Percentiles rank a stretch among this genome's conserved stretches.
Conservation (phyloP, 2,329 filamentous ascomycete genomes). For the Xylariaceae sp. region DNA sequence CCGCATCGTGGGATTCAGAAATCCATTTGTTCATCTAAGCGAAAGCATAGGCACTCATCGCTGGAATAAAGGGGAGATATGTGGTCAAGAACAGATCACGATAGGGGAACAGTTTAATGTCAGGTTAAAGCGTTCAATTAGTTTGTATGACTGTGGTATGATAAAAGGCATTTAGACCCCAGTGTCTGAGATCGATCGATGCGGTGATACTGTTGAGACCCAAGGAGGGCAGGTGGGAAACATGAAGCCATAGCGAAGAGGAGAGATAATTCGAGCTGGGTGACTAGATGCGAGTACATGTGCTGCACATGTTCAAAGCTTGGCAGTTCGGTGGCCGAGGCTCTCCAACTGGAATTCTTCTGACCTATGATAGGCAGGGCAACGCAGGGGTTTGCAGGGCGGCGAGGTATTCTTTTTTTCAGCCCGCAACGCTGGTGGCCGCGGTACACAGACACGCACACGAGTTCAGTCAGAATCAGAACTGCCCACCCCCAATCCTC, state of each 20-base stretch:
- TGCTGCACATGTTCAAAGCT: not conserved
- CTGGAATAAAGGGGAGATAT: no score
- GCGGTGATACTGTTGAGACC: not conserved
- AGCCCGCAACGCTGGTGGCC: not conserved
- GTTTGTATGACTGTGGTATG: no score
- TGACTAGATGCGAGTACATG: no score
- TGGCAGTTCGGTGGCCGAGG: not conserved
- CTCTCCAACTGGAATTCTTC: not conserved
- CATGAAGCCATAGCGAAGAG: not conserved
- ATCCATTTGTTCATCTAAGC: no score
- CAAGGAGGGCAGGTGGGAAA: not conserved
- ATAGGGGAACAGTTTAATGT: no score
- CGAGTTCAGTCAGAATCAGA: not conserved
- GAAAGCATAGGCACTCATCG: no score
- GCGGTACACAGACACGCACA: not conserved
- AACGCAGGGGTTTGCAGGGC: not conserved
- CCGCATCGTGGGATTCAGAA: no score
- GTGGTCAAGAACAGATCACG: no score
- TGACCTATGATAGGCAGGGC: not conserved
- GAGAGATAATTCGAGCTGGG: not conserved
- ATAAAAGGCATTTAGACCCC: not conserved
- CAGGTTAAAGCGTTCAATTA: no score
- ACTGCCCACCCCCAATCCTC: constrained; percentile 7
- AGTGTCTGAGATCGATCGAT: not conserved
- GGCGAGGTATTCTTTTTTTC: not conserved